Conservation (phyloP, 371 early-diverging fungal genomes). For the Rhizopus microsporus region DNA sequence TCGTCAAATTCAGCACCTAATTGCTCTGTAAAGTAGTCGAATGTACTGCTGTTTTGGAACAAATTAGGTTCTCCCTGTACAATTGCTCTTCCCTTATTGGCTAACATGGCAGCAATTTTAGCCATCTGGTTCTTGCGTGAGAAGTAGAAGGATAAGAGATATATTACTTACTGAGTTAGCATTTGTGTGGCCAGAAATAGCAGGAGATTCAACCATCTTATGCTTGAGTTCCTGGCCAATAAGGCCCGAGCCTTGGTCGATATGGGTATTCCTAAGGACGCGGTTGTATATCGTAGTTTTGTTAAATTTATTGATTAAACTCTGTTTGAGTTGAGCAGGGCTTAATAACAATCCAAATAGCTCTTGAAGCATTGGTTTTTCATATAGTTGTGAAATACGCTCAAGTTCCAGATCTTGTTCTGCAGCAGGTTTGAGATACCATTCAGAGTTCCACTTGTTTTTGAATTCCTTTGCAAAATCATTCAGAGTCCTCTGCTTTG, state of each 20-base stretch:
- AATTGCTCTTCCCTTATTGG: conserved; percentile 61
- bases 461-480: conserved; percentile 56
- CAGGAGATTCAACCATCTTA: conserved; percentile 28
- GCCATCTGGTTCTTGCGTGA: conserved; percentile 49
- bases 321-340: not conserved
- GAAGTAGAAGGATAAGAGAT: too few relatives aligned
- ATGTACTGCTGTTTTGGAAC: conserved; percentile 13
- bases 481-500: conserved; percentile 54
- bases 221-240: conserved; percentile 10
- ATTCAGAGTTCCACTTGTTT: conserved; percentile 49
- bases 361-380: not conserved
- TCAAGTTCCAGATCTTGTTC: conserved; percentile 38
- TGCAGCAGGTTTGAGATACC: conserved; percentile 49
- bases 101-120: conserved; percentile 66
- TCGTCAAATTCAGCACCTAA: too few relatives aligned
- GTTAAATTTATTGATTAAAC: conserved; percentile 1
- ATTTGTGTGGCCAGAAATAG: conserved; percentile 58
- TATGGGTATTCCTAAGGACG: not conserved
- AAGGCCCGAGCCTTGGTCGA: conserved; percentile 5
- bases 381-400: conserved; percentile 11
- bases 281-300: conserved; percentile 10
- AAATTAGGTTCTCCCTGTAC: conserved; percentile 45
- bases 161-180: conserved; percentile 55
- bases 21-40: not conserved
- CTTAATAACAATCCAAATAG: not conserved